A percentile compares a stretch with the other conserved stretches of the same genome.
Evolutionary conservation across 352 stramenopile species (phyloP).

Genomic region (Pythium sp.): DNA sequence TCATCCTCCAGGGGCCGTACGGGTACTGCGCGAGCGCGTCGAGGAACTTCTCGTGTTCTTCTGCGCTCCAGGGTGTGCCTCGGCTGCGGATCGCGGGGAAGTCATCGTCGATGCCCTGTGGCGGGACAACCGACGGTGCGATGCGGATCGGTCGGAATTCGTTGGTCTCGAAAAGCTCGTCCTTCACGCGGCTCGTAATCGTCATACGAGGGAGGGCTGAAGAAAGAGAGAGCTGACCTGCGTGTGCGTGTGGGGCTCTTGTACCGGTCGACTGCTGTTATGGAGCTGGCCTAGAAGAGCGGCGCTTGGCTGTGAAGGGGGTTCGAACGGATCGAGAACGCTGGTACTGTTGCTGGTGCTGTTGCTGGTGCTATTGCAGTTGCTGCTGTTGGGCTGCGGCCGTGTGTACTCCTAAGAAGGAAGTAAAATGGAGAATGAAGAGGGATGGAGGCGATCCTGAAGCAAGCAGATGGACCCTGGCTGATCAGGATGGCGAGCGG

Average conservation of each 20-base stretch:
- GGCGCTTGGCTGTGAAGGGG: not conserved
- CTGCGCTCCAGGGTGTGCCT: slow-evolving; percentile 8
- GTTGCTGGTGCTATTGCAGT: not conserved
- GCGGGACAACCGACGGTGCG: not conserved
- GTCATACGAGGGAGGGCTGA: not conserved
- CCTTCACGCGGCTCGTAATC: slow-evolving; percentile 5
- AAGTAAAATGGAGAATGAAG: not conserved
- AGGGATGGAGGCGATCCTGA: not conserved
- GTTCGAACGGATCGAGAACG: not conserved
- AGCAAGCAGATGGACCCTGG: not conserved
- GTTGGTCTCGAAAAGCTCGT: slow-evolving; percentile 5
- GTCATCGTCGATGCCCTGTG: not conserved
- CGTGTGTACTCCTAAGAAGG: not conserved
- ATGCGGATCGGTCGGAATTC: slow-evolving; percentile 8
- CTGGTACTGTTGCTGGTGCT: not conserved
- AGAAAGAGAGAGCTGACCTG: not conserved
- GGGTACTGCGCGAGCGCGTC: slow-evolving; percentile 24
- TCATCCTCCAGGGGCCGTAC: slow-evolving; percentile 25
- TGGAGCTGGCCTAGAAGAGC: not conserved
- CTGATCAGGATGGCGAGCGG: not conserved
- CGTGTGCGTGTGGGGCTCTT: not conserved
- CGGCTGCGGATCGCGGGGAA: not conserved
- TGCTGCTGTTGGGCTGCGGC: not conserved
- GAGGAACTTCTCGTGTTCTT: slow-evolving; percentile 28
- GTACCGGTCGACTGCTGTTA: not conserved